These are phyloP conservation scores for Saccharomyces pastorianus DNA, from an alignment of 1,139 yeast genomes.

Conservation along the genomic window DNA sequence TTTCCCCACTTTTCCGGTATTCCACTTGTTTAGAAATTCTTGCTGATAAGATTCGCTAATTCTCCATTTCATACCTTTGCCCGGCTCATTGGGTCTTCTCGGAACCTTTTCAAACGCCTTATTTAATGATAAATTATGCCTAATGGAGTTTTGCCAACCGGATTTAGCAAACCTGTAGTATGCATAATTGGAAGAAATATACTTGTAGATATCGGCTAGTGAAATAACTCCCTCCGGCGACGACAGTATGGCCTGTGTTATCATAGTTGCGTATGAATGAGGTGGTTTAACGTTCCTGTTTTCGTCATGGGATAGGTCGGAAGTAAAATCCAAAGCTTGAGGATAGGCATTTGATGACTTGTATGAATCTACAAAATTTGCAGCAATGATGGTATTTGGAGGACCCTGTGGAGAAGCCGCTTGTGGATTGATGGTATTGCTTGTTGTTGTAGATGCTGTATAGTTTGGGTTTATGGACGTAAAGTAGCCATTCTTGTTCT, in stretches of 20 bases:
- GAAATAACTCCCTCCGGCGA: slow-evolving; percentile 84
- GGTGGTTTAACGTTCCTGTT: slow-evolving; percentile 94
- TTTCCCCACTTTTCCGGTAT: slow-evolving; percentile 63
- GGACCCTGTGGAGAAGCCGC: neutral
- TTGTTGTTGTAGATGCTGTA: neutral
- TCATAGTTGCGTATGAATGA: slow-evolving; percentile 94
- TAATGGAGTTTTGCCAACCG: slow-evolving; percentile 90
- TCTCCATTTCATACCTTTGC: slow-evolving; percentile 99
- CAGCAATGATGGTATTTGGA: slow-evolving; percentile 2
- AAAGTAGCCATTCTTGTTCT: neutral
- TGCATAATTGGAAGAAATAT: slow-evolving; percentile 83
- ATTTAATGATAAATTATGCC: slow-evolving; percentile 73
- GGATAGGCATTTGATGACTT: slow-evolving; percentile 20
- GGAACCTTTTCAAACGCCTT: slow-evolving; percentile 94
- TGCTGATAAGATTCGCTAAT: slow-evolving; percentile 76
- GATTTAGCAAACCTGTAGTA: slow-evolving; percentile 86
- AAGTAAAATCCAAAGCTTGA: slow-evolving; percentile 26
- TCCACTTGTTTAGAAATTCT: slow-evolving; percentile 74
- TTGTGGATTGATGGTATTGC: neutral
- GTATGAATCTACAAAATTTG: slow-evolving; percentile 6
- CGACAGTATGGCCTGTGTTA: slow-evolving; percentile 90
- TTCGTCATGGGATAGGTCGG: slow-evolving; percentile 69
- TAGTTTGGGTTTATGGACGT: neutral
- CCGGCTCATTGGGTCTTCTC: slow-evolving; percentile 90
- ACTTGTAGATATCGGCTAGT: slow-evolving; percentile 80